Evolutionary conservation across 208 protist genomes (phyloP), one percentile per base, ranked within the genome.

Genomic region (Crithidia thermophila): DNA sequence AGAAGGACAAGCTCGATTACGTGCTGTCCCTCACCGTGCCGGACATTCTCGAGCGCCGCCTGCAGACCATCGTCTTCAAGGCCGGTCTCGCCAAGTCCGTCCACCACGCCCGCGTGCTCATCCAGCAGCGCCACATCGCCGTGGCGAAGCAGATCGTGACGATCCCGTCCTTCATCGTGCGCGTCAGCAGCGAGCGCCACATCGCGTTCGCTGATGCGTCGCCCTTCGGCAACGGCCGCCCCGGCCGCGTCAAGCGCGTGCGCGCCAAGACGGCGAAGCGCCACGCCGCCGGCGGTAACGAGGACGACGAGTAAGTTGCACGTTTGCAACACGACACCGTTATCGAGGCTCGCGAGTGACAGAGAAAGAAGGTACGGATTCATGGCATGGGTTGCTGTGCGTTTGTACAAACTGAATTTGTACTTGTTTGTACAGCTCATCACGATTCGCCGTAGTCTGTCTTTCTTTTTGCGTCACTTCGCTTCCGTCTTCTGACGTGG

Each of bases 71-170:
- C 55, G 98, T 99, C 31, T 98, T 99, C 94, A 99, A 99, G 85
- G 81, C 93, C 18, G 95, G 93, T 58, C 93, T 99, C 60, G 98
- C 99, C 78, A 99, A 99, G 85, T 99, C 98, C 33, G 98, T 99
- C 73, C 99, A 99, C 93, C 98, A 99, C 88, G 98, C 99, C 70
- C 98, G 99, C 81, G 94, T 99, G 31, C 89, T 99, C 31, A 99
- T 99, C 87, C 83, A 91, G 64, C 98, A 99, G 87, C 93, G 99
- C 75, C 99, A 99, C 97, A 99, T 99, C 83, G 93, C 97, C 57
- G 99, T 99, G 55, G 99, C 99, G 69, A 99, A 99, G 87, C 99
- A 99, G 93, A 95, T 99, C 73, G 99, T 99, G 39, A 98, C 98
- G 75, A 96, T 99, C 63, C 98, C 99, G 37, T 99, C 98, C 40